These are phyloP conservation scores for Mucor lusitanicus DNA, from an alignment of 371 early-diverging fungal genomes.

Conservation along the genomic window DNA sequence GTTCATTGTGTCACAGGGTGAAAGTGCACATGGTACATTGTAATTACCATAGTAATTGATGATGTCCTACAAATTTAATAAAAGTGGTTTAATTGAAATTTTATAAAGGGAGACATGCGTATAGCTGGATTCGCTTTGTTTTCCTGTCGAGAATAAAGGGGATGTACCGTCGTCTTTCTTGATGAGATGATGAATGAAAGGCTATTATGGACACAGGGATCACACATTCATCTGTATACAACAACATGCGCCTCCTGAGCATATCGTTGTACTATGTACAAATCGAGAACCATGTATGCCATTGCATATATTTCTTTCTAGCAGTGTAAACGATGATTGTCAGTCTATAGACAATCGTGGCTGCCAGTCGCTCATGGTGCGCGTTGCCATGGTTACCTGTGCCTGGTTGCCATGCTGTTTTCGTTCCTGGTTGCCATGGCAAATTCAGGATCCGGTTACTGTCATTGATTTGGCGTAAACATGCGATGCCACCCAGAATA, in stretches of 20 bases:
- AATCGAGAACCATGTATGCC: background rate
- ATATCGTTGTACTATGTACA: background rate
- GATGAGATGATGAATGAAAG: background rate
- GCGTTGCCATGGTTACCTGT: background rate
- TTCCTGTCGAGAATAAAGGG: background rate
- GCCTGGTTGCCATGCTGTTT: background rate
- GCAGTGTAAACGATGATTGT: background rate
- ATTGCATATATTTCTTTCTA: background rate
- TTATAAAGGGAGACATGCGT: background rate
- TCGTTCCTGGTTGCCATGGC: background rate
- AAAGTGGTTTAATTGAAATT: background rate
- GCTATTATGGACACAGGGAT: background rate
- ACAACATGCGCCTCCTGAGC: background rate
- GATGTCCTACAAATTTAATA: background rate
- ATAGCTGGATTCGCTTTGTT: background rate
- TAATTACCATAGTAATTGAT: background rate
- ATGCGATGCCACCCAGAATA: background rate
- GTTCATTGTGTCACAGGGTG: background rate
- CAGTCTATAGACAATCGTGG: background rate
- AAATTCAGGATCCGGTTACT: background rate
- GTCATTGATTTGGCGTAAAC: background rate
- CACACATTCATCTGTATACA: background rate
- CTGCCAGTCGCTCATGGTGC: no score
- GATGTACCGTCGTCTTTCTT: background rate
- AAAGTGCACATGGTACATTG: background rate